Conservation (phyloP, 2,329 filamentous ascomycete genomes). For the Dactylellina cionopaga region DNA sequence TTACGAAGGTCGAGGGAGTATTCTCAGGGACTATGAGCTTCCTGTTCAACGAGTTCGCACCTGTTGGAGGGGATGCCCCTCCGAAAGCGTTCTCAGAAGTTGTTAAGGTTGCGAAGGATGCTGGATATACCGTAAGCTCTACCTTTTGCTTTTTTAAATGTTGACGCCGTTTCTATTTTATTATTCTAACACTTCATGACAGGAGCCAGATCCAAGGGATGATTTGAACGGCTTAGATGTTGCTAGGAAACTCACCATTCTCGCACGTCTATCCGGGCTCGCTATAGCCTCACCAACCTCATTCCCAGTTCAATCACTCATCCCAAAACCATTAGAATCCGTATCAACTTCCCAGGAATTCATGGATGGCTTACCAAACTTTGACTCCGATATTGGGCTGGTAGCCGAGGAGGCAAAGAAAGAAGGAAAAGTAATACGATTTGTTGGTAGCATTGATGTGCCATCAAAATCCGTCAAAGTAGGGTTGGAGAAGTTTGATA, state of each 20-base stretch:
- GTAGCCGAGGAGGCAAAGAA: constrained; percentile 85
- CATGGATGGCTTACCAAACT: constrained; percentile 79
- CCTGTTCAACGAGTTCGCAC: constrained; percentile 96
- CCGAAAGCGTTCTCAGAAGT: constrained; percentile 90
- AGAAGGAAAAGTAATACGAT: constrained; percentile 90
- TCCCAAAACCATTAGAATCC: constrained; percentile 84
- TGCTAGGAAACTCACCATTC: constrained; percentile 93
- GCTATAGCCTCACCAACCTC: constrained; percentile 82
- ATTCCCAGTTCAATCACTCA: constrained; percentile 93
- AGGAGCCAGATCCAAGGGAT: constrained; percentile 83
- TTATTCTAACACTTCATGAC: background rate
- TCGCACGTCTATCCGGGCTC: constrained; percentile 85
- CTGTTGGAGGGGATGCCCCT: constrained; percentile 70
- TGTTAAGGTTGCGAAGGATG: constrained; percentile 88
- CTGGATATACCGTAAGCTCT: constrained; percentile 76
- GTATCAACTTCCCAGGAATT: constrained; percentile 84
- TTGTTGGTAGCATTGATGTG: constrained; percentile 92
- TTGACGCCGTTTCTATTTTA: background rate
- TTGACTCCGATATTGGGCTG: constrained; percentile 89
- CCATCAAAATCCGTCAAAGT: constrained; percentile 85
- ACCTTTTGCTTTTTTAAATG: background rate
- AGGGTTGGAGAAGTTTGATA: constrained; percentile 80
- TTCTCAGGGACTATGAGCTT: constrained; percentile 98
- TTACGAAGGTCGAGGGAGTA: constrained; percentile 93
- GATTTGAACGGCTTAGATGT: constrained; percentile 89